phyloP scores from a whole-genome alignment of 768 basidiomycete species.

The Phanerochaete carnosa region DNA sequence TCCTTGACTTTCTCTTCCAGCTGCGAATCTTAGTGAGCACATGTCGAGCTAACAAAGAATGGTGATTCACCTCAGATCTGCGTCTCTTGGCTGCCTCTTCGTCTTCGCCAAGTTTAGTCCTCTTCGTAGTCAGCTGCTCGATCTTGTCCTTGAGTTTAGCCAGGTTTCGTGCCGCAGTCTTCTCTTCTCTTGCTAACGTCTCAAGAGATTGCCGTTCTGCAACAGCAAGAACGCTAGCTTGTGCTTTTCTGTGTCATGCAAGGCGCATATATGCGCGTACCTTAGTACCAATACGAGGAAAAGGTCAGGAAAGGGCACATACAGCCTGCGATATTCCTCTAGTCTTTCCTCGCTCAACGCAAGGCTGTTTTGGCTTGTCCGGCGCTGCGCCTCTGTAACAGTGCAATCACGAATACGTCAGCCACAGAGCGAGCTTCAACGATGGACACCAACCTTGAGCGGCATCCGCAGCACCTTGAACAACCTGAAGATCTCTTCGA shows the following conservation, averaged over 20 bases:
- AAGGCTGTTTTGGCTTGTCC: conserved; percentile 68
- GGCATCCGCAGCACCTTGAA: conserved; percentile 66
- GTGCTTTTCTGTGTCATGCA: conserved; percentile 57
- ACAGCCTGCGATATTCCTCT: conserved; percentile 85
- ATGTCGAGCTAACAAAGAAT: background rate
- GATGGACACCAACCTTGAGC: conserved; percentile 62
- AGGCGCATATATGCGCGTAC: background rate
- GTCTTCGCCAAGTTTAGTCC: conserved; percentile 55
- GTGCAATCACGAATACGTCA: conserved; percentile 10
- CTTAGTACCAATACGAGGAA: background rate
- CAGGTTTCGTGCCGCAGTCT: conserved; percentile 62
- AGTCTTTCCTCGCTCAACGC: conserved; percentile 81
- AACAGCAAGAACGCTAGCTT: conserved; percentile 75
- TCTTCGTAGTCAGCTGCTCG: conserved; percentile 58
- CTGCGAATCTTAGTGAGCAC: conserved; percentile 28
- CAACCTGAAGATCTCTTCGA: conserved; percentile 61
- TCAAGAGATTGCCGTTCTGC: conserved; percentile 87
- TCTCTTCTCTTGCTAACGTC: conserved; percentile 77
- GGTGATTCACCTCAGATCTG: conserved; percentile 45
- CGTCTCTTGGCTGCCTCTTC: conserved; percentile 41
- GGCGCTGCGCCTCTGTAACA: conserved; percentile 65
- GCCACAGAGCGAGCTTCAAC: background rate
- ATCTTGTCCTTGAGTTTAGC: conserved; percentile 67
- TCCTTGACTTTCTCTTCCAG: conserved; percentile 57
- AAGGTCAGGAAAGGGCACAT: conserved; percentile 28